A percentile compares a stretch with the other conserved stretches of the same genome.
Conservation (phyloP, 2,329 filamentous ascomycete genomes). For the Botrytis porri region DNA sequence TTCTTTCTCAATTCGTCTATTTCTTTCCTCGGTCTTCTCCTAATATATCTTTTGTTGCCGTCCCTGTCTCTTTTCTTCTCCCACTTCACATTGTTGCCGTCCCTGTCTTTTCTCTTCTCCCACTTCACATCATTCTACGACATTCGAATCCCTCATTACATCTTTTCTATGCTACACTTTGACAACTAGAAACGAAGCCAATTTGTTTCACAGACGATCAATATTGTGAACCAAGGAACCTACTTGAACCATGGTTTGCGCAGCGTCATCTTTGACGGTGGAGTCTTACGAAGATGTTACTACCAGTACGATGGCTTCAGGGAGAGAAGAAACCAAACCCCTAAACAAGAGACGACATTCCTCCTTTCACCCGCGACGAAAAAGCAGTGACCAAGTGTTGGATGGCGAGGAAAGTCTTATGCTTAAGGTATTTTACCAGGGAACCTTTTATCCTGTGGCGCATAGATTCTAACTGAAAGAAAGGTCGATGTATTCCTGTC, state of each 20-base stretch:
- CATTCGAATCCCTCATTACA: not conserved
- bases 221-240: not conserved
- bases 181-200: not conserved
- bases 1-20: not conserved
- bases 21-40: not conserved
- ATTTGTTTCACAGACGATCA: not conserved
- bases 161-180: not conserved
- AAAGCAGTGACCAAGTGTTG: slow-evolving; percentile 58
- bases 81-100: not conserved
- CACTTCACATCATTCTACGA: not conserved
- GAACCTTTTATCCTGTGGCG: not conserved
- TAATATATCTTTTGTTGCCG: not conserved
- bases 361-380: slow-evolving; percentile 52
- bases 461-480: slow-evolving; percentile 15
- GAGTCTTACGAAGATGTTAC: slow-evolving; percentile 34
- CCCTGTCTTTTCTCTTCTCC: too few species aligned
- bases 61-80: too few species aligned
- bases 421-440: slow-evolving; percentile 48
- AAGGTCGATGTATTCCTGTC: slow-evolving; percentile 77
- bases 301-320: slow-evolving; percentile 26
- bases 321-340: slow-evolving; percentile 27
- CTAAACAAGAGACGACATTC: slow-evolving; percentile 49
- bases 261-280: slow-evolving; percentile 37
- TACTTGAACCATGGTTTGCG: slow-evolving; percentile 34
- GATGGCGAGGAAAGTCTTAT: slow-evolving; percentile 61